phyloP scores from a whole-genome alignment of 2,329 filamentous ascomycete genomes.

The Sporothrix brunneoviolacea region DNA sequence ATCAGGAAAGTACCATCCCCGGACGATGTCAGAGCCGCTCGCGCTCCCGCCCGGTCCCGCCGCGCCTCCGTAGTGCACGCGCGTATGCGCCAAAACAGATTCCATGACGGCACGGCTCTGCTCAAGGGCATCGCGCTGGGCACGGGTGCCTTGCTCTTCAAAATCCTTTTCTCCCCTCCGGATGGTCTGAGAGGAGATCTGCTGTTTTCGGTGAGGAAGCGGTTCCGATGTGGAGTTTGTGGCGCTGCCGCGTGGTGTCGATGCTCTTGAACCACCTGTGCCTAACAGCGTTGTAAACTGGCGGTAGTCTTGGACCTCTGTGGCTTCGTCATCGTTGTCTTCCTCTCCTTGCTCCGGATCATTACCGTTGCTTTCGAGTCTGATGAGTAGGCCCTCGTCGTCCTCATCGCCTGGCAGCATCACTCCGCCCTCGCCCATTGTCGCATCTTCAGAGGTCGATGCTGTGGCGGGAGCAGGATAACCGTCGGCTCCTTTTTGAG shows the following conservation, averaged over 20 bases:
- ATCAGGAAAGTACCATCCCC: constrained; percentile 69
- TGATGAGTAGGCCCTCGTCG: background rate
- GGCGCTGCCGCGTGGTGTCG: background rate
- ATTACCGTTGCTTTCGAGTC: constrained; percentile 20
- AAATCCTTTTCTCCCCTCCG: constrained; percentile 97
- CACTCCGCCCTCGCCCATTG: background rate
- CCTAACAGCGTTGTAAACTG: constrained; percentile 49
- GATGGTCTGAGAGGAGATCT: constrained; percentile 57
- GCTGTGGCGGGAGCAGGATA: background rate
- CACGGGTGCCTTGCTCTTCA: constrained; percentile 80
- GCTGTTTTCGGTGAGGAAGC: constrained; percentile 36
- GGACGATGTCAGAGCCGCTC: constrained; percentile 47
- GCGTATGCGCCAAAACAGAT: constrained; percentile 70
- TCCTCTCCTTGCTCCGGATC: constrained; percentile 12
- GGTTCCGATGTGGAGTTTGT: background rate
- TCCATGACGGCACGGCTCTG: constrained; percentile 84
- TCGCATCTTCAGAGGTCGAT: background rate
- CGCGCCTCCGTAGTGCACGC: constrained; percentile 55
- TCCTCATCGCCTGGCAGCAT: background rate
- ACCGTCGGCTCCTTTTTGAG: background rate
- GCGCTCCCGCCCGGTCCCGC: background rate
- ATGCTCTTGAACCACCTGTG: background rate
- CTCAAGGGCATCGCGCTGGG: constrained; percentile 72
- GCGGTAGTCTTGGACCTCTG: constrained; percentile 76
- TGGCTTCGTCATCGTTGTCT: constrained; percentile 19